Conservation (phyloP, 371 early-diverging fungal species). For the Sporodiniella umbellata region DNA sequence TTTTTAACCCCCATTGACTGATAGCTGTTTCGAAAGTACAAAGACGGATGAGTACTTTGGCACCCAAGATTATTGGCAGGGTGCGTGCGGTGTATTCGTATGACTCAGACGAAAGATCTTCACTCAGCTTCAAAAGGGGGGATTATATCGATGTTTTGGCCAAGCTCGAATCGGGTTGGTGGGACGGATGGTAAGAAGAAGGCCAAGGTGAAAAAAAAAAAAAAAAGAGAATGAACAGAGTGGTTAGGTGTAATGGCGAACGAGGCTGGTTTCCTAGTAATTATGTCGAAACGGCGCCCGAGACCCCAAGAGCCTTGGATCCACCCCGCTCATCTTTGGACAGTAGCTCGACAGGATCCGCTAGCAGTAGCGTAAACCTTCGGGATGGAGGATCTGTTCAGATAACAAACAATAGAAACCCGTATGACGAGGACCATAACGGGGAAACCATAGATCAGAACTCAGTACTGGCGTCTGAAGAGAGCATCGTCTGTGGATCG, state of each 20-base stretch:
- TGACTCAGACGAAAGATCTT: slow-evolving; percentile 61
- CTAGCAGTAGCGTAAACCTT: slow-evolving; percentile 12
- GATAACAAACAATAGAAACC: slow-evolving; percentile 36
- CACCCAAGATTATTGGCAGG: slow-evolving; percentile 28
- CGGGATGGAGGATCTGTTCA: slow-evolving; percentile 44
- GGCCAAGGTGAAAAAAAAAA: too few relatives aligned
- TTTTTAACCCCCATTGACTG: slow-evolving; percentile 53
- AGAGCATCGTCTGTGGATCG: neutral
- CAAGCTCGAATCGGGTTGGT: slow-evolving; percentile 88
- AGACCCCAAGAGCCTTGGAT: neutral
- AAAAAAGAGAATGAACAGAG: neutral
- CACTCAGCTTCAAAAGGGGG: slow-evolving; percentile 70
- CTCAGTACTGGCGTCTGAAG: slow-evolving; percentile 21
- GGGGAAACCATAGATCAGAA: slow-evolving; percentile 31
- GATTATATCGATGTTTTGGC: slow-evolving; percentile 80
- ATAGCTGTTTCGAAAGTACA: too few relatives aligned
- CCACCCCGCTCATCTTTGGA: neutral
- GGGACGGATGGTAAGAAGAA: slow-evolving; percentile 80
- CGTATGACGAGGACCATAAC: slow-evolving; percentile 31
- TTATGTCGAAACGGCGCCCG: slow-evolving; percentile 52
- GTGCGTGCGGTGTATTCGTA: slow-evolving; percentile 77
- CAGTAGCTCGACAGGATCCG: slow-evolving; percentile 6
- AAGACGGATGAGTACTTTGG: neutral
- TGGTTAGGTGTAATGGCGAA: slow-evolving; percentile 45
- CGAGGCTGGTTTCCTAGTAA: slow-evolving; percentile 90